These are phyloP conservation scores for Amyloporia xantha DNA, from an alignment of 768 basidiomycete genomes.

Conservation along the genomic window DNA sequence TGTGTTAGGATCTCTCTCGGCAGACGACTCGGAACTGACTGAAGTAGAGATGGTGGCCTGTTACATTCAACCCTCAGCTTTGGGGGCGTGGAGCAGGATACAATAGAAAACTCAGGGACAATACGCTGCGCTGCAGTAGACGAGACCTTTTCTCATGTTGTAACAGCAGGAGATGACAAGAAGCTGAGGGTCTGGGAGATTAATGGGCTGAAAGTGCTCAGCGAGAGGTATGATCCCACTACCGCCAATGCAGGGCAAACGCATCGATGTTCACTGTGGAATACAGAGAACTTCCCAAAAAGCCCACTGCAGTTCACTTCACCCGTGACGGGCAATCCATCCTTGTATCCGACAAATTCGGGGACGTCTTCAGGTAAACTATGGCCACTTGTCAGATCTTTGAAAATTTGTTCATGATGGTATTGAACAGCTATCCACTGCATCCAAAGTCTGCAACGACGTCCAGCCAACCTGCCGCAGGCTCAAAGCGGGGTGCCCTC, in stretches of 20 bases:
- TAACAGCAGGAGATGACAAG: slow-evolving; percentile 77
- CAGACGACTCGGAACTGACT: slow-evolving; percentile 11
- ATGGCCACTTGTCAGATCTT: no score
- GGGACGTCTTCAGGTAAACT: slow-evolving; percentile 77
- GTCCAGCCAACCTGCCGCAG: slow-evolving; percentile 14
- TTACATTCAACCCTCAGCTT: slow-evolving; percentile 37
- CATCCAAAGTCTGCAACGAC: slow-evolving; percentile 23
- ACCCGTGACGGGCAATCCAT: slow-evolving; percentile 57
- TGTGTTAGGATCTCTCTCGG: slow-evolving; percentile 26
- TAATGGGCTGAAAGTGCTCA: slow-evolving; percentile 47
- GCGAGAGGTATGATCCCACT: slow-evolving; percentile 62
- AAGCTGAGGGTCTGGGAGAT: slow-evolving; percentile 68
- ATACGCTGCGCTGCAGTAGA: slow-evolving; percentile 55
- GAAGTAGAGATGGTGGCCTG: slow-evolving; percentile 45
- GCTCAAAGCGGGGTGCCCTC: slow-evolving; percentile 29
- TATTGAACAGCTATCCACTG: slow-evolving; percentile 55
- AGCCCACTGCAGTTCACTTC: slow-evolving; percentile 65
- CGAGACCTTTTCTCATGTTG: slow-evolving; percentile 38
- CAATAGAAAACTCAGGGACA: slow-evolving; percentile 42
- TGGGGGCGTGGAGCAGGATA: slow-evolving; percentile 24
- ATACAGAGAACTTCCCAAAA: slow-evolving; percentile 74
- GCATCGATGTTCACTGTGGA: no score
- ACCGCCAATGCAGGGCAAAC: no score
- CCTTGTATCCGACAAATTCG: slow-evolving; percentile 89
- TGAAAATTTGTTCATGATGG: no score